Conservation (phyloP, 768 basidiomycete species). For the Pleurotus ostreatus region DNA sequence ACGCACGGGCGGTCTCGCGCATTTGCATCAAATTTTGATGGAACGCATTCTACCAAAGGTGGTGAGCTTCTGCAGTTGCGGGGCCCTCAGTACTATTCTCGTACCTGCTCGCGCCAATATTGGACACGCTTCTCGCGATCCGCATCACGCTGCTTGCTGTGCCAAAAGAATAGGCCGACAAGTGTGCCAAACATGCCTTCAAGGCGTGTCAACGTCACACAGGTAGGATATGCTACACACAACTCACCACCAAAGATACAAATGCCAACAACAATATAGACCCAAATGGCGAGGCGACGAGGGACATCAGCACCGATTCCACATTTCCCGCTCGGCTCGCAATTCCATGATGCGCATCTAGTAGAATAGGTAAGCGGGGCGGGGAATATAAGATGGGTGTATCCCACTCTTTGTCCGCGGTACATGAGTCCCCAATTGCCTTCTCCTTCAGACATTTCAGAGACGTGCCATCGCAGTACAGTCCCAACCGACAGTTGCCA, state of each 20-base stretch:
- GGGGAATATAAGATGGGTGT: conserved; percentile 13
- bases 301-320: conserved; percentile 56
- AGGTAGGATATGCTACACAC: neutral
- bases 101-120: conserved; percentile 87
- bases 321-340: conserved; percentile 57
- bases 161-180: conserved; percentile 62
- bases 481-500: conserved; percentile 67
- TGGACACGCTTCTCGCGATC: conserved; percentile 83
- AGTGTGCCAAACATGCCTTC: conserved; percentile 75
- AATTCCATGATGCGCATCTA: conserved; percentile 79
- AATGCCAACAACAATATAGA: conserved; percentile 67
- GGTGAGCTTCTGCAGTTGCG: neutral
- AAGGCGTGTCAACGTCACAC: neutral
- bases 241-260: conserved; percentile 69
- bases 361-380: neutral
- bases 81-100: neutral
- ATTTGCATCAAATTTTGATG: conserved; percentile 78
- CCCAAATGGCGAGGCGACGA: conserved; percentile 59
- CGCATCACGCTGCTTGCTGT: conserved; percentile 64
- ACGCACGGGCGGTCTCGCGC: conserved; percentile 69
- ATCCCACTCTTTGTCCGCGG: conserved; percentile 41
- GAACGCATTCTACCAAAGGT: conserved; percentile 56
- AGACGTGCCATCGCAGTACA: conserved; percentile 69
- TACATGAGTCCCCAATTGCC: conserved; percentile 53
- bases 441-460: conserved; percentile 58